These are phyloP conservation scores for Dictyostelium purpureum DNA, from an alignment of 78 protist genomes.

Conservation along the genomic window DNA sequence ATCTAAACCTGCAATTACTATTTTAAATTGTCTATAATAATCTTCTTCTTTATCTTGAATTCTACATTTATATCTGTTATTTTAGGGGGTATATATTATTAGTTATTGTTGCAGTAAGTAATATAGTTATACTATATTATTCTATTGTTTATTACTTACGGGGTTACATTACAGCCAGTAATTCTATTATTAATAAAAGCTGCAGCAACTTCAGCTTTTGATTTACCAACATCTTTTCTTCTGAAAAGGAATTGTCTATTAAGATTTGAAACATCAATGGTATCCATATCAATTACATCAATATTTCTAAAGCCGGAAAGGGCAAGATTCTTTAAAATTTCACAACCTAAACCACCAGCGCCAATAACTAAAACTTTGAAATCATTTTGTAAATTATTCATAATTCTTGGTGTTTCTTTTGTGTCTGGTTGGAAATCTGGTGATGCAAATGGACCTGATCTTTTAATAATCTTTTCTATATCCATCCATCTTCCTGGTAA, in stretches of 20 bases:
- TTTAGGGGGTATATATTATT: neutral
- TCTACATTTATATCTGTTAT: conserved; percentile 84
- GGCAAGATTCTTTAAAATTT: conserved; percentile 96
- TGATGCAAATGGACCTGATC: conserved; percentile 59
- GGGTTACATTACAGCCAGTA: conserved; percentile 89
- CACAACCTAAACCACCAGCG: conserved; percentile 99
- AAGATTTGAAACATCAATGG: conserved; percentile 95
- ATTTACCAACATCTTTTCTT: conserved; percentile 94
- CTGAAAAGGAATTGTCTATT: conserved; percentile 98
- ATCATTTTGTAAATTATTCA: conserved; percentile 56
- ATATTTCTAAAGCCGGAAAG: conserved; percentile 93
- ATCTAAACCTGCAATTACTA: conserved; percentile 98
- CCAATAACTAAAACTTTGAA: conserved; percentile 94
- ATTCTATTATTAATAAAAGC: conserved; percentile 93
- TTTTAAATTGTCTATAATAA: conserved; percentile 93
- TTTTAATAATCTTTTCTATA: conserved; percentile 41
- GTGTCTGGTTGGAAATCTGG: conserved; percentile 67
- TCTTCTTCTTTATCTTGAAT: conserved; percentile 91
- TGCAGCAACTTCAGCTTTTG: conserved; percentile 97
- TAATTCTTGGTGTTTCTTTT: conserved; percentile 31
- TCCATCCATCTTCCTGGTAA: conserved; percentile 63
- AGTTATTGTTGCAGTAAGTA: too few species aligned
- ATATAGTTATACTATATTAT: too few species aligned
- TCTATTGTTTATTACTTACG: conserved; percentile 76
- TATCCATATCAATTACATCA: conserved; percentile 97